phyloP scores from a whole-genome alignment of 192 early-diverging fungal species.

The Anaeromyces robustus region DNA sequence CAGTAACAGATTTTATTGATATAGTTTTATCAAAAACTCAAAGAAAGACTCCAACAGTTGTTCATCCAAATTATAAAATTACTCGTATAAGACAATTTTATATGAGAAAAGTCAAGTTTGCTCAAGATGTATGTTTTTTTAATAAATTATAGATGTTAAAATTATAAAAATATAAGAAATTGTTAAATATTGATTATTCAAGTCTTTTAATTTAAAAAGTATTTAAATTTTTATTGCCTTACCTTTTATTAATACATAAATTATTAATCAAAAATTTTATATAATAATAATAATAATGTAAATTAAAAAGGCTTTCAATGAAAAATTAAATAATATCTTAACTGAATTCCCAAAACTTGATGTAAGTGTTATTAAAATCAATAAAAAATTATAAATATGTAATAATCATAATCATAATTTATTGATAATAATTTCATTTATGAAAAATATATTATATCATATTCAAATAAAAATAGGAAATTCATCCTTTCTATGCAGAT shows the following conservation, averaged over 20 bases:
- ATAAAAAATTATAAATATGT: not conserved
- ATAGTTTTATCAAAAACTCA: slow-evolving; percentile 96
- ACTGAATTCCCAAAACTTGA: slow-evolving; percentile 96
- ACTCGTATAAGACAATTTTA: slow-evolving; percentile 94
- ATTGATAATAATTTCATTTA: not conserved
- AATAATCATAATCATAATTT: too few relatives aligned
- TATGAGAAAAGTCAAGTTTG: slow-evolving; percentile 99
- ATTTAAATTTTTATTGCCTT: too few relatives aligned
- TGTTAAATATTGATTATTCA: too few relatives aligned
- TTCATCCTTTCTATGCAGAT: slow-evolving; percentile 99
- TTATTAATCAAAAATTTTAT: too few relatives aligned
- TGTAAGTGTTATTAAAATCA: slow-evolving; percentile 25
- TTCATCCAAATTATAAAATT: slow-evolving; percentile 97
- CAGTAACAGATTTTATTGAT: slow-evolving; percentile 85
- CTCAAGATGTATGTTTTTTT: slow-evolving; percentile 55
- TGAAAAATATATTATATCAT: not conserved
- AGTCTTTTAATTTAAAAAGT: too few relatives aligned
- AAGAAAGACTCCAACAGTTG: slow-evolving; percentile 88
- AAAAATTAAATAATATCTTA: slow-evolving; percentile 84
- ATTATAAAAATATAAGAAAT: too few relatives aligned
- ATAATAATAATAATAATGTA: not conserved
- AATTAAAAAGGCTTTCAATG: slow-evolving; percentile 58
- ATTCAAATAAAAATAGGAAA: slow-evolving; percentile 42
- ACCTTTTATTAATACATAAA: too few relatives aligned
- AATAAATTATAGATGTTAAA: too few relatives aligned